Conservation (phyloP, 2,329 filamentous ascomycete genomes). For the Canariomyces notabilis region DNA sequence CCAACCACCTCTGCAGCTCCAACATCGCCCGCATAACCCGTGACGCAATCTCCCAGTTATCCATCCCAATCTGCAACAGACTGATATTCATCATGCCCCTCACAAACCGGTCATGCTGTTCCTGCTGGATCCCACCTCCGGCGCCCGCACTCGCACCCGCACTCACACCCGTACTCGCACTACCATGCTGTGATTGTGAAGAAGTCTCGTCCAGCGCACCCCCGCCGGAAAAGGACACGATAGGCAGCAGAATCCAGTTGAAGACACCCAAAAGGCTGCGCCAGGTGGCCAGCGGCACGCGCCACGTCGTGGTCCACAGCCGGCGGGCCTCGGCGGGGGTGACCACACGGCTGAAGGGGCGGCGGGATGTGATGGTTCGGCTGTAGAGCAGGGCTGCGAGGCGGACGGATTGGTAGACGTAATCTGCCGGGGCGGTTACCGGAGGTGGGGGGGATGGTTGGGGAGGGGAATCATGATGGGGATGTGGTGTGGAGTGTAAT, state of each 20-base stretch:
- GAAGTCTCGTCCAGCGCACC: too few relatives aligned
- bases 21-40: slow-evolving; percentile 35
- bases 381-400: slow-evolving; percentile 44
- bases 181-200: too few relatives aligned
- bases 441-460: slow-evolving; percentile 9
- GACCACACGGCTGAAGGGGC: slow-evolving; percentile 39
- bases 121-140: too few relatives aligned
- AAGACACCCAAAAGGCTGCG: slow-evolving; percentile 44
- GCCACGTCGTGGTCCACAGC: slow-evolving; percentile 46
- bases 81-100: slow-evolving; percentile 42
- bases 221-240: too few relatives aligned
- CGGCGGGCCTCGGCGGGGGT: slow-evolving; percentile 35
- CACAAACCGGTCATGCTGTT: slow-evolving; percentile 39
- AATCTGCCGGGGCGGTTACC: slow-evolving; percentile 31
- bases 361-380: slow-evolving; percentile 39
- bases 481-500: not conserved
- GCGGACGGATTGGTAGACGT: slow-evolving; percentile 44
- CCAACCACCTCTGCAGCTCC: slow-evolving; percentile 41
- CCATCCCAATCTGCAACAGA: slow-evolving; percentile 42
- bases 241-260: slow-evolving; percentile 42
- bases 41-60: slow-evolving; percentile 44
- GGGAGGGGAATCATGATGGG: not conserved
- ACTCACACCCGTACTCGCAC: too few relatives aligned
- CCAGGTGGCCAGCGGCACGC: slow-evolving; percentile 42
- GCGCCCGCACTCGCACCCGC: too few relatives aligned